Evolutionary conservation across 164 flowering plant species (phyloP), one percentile per base, ranked within the genome.

Genomic region (Sedum album): DNA sequence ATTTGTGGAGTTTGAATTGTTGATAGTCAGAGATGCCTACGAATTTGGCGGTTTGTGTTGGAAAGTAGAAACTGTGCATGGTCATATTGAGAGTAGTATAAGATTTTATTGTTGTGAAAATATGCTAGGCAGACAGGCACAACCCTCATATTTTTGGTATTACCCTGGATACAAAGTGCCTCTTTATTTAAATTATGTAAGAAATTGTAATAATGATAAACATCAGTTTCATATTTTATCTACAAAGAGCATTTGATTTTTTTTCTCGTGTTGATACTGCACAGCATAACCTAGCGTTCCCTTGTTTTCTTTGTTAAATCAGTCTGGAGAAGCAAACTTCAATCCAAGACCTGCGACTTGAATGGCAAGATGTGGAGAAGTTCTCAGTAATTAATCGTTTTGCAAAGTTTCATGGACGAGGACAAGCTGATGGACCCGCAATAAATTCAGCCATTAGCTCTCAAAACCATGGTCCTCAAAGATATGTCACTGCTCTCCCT

Each of bases 401-500:
- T 76, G 85, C 83, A 33, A 82, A 73, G 72, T 82, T 82, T 72
- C 81, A 82, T 69, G 73, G 80, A 10, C 73, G 82, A 64, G 77
- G 71, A 5, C 82, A 77, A 65, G 66, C 71, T 55, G 85, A 82
- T 35, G 81, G 73, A 51, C 66, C 80, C 30, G 76, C 89, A 68
- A 70, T 80, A 18, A 78, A 79, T 74, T 74, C 71, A 64, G 23
- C 75, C n/a, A 66, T 71, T 49, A 73, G 30, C 60, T 63, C 67
- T 68, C 82, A 67, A 67, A 85, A 68, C 77, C 48, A 75, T 48
- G 77, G 62, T 69, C 82, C 81, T 57, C 96, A 85, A 76, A 84
- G 87, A 87, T 87, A 89, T 74, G 93, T 85, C 71, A 81, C 82
- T 71, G 88, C 88, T 48, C 71, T 75, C 69, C 81, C 90, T 66